Evolutionary conservation across 805 yeast genomes (phyloP).

Genomic region (Cyberlindnera xylosilytica): DNA sequence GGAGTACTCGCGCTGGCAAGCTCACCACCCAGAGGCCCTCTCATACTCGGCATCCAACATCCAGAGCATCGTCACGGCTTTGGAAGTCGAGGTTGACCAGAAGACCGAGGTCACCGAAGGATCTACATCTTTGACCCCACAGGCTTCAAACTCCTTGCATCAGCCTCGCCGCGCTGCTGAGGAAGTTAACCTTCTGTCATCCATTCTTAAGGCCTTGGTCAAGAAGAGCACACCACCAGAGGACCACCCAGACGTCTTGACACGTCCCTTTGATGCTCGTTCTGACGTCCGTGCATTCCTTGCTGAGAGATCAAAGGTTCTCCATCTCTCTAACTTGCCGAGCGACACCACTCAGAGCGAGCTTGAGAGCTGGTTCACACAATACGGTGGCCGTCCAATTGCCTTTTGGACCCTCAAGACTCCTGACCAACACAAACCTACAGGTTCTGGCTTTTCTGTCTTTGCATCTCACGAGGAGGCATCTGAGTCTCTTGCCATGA

Average conservation of each 20-base stretch:
- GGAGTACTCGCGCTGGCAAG: conserved; percentile 74
- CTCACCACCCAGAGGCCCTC: conserved; percentile 50
- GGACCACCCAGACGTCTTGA: conserved; percentile 53
- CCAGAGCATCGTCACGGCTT: conserved; percentile 27
- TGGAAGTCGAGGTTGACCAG: conserved; percentile 25
- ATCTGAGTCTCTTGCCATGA: conserved; percentile 68
- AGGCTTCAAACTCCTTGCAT: not conserved
- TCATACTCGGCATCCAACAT: conserved; percentile 30
- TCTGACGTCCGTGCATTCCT: conserved; percentile 67
- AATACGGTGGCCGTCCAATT: conserved; percentile 79
- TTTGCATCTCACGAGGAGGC: conserved; percentile 87
- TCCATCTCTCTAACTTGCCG: conserved; percentile 78
- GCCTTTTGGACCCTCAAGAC: conserved; percentile 85
- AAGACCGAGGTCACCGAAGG: not conserved
- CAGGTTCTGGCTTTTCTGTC: conserved; percentile 77
- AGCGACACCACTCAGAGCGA: conserved; percentile 87
- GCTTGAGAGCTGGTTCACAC: conserved; percentile 87
- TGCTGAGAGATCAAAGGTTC: conserved; percentile 71
- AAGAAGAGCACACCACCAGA: conserved; percentile 45
- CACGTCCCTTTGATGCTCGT: conserved; percentile 73
- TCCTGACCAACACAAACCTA: conserved; percentile 50
- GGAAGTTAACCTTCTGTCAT: conserved; percentile 43
- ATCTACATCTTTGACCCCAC: not conserved
- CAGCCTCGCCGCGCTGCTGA: conserved; percentile 41
- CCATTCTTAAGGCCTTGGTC: conserved; percentile 44